These are phyloP conservation scores for Schwanniomyces sp. DNA, from an alignment of 805 yeast species.

Conservation along the genomic window DNA sequence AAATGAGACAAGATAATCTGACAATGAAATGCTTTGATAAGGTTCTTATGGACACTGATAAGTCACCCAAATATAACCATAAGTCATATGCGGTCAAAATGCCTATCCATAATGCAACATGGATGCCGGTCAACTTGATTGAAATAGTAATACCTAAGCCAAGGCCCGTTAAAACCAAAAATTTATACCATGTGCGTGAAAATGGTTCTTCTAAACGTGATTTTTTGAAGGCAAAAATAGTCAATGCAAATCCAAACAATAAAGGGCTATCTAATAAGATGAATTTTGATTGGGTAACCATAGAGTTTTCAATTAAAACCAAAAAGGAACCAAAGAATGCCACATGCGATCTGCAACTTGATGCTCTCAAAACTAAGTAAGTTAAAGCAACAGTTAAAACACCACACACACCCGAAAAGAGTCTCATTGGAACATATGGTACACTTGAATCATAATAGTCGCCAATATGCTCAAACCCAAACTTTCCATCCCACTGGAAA, in stretches of 20 bases:
- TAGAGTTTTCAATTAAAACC: conserved; percentile 62
- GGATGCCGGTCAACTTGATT: conserved; percentile 70
- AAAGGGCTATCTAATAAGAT: conserved; percentile 43
- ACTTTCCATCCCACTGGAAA: conserved; percentile 52
- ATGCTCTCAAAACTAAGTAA: conserved; percentile 54
- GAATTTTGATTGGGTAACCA: conserved; percentile 59
- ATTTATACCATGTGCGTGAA: conserved; percentile 51
- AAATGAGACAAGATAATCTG: conserved; percentile 44
- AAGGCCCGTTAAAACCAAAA: conserved; percentile 48
- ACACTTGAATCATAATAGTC: conserved; percentile 26
- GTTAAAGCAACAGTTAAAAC: conserved; percentile 50
- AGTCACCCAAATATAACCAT: conserved; percentile 75
- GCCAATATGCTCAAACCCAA: conserved; percentile 44
- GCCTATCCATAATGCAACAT: conserved; percentile 67
- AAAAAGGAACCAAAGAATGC: conserved; percentile 53
- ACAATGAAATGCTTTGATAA: conserved; percentile 41
- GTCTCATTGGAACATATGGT: conserved; percentile 57
- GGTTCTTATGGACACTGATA: conserved; percentile 38
- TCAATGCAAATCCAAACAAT: conserved; percentile 45
- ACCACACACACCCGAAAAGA: conserved; percentile 57
- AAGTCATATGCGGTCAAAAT: conserved; percentile 46
- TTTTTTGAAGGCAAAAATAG: conserved; percentile 52
- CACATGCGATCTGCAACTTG: conserved; percentile 52
- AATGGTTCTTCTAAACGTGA: conserved; percentile 48
- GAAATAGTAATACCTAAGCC: conserved; percentile 57